Percentiles rank a stretch among this genome's conserved stretches.
Evolutionary conservation across 768 basidiomycete genomes (phyloP).

Genomic region (Suillus brevipes): DNA sequence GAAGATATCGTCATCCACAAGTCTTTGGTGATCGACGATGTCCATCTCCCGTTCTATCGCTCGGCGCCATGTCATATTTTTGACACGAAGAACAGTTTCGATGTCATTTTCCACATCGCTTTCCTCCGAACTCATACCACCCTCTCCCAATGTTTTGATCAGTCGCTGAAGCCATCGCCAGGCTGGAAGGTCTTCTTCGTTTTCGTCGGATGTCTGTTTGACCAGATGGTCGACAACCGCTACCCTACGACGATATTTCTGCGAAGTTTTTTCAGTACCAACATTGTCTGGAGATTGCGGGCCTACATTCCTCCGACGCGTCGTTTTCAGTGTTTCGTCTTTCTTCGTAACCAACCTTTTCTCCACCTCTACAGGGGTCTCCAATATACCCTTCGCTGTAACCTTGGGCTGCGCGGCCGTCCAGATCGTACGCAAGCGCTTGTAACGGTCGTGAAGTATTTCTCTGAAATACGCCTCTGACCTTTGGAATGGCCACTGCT

Average conservation of each 20-base stretch:
- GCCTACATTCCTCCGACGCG: too few relatives aligned
- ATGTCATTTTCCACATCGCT: too few relatives aligned
- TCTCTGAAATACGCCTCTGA: not conserved
- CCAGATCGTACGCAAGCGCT: conserved; percentile 8
- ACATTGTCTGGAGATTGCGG: not conserved
- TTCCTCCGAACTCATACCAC: too few relatives aligned
- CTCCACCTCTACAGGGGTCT: conserved; percentile 9
- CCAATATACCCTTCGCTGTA: not conserved
- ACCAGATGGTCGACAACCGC: not conserved
- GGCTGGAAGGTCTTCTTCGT: not conserved
- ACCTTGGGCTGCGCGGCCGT: conserved; percentile 7
- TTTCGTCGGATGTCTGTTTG: not conserved
- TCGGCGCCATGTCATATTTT: too few relatives aligned
- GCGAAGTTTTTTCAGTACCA: not conserved
- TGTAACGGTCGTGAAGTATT: conserved; percentile 6
- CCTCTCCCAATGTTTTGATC: too few relatives aligned
- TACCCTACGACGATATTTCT: not conserved
- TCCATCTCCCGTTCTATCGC: too few relatives aligned
- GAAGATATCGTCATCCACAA: too few relatives aligned
- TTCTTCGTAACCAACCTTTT: not conserved
- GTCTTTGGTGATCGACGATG: too few relatives aligned
- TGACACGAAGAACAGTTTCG: too few relatives aligned
- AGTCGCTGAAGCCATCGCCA: too few relatives aligned
- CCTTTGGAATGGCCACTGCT: conserved; percentile 9
- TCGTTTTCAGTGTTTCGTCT: too few relatives aligned